Evolutionary conservation across 1,284 basidiomycete species (phyloP).

Genomic region (Xanthoconium separans): DNA sequence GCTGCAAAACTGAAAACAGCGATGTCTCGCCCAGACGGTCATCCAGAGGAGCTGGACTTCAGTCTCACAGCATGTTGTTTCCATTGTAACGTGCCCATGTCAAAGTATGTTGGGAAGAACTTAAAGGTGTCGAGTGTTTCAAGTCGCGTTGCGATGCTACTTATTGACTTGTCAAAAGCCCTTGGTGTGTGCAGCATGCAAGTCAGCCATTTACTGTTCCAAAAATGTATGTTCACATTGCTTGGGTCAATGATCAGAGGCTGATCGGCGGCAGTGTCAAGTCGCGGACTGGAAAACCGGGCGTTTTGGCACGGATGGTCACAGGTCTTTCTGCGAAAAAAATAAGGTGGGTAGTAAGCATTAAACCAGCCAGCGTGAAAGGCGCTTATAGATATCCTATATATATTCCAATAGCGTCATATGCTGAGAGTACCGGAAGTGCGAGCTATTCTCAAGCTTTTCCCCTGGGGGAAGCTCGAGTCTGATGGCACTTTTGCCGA

Average conservation of each 20-base stretch:
- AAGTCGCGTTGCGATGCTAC: background rate
- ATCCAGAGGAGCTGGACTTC: slow-evolving; percentile 31
- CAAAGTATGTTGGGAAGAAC: slow-evolving; percentile 9
- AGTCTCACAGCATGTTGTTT: slow-evolving; percentile 25
- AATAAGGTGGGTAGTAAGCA: slow-evolving; percentile 33
- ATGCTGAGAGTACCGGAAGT: slow-evolving; percentile 35
- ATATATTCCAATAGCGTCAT: slow-evolving; percentile 30
- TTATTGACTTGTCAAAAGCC: slow-evolving; percentile 19
- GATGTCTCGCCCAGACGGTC: slow-evolving; percentile 27
- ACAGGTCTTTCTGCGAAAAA: slow-evolving; percentile 35
- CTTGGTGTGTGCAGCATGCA: slow-evolving; percentile 31
- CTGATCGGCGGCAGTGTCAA: slow-evolving; percentile 26
- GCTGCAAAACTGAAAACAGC: slow-evolving; percentile 31
- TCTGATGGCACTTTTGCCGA: slow-evolving; percentile 39
- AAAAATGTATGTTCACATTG: slow-evolving; percentile 20
- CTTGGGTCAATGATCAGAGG: background rate
- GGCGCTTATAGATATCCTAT: background rate
- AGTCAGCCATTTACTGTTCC: slow-evolving; percentile 31
- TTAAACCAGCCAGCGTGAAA: background rate
- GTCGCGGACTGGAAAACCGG: slow-evolving; percentile 32
- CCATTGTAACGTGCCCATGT: slow-evolving; percentile 17
- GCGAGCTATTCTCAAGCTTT: slow-evolving; percentile 33
- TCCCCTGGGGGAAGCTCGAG: slow-evolving; percentile 42
- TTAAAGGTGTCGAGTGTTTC: slow-evolving; percentile 15
- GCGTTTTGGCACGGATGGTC: slow-evolving; percentile 30